A percentile compares a stretch with the other conserved stretches of the same genome.
These are phyloP conservation scores for Bidens hawaiensis DNA, from an alignment of 140 eudicot genomes.

Conservation along the genomic window DNA sequence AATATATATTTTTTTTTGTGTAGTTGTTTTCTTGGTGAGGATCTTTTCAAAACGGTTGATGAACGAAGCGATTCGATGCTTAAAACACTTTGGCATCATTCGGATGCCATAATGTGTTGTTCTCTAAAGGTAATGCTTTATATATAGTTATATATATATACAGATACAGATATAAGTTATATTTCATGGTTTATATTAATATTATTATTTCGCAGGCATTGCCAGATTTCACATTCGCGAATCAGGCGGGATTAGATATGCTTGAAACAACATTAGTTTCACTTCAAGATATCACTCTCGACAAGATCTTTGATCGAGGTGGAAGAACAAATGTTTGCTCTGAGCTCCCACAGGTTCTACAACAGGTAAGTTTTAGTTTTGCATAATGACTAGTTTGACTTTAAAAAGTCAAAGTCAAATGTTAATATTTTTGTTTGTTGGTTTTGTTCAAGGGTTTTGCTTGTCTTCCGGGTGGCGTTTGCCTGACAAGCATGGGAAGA, in stretches of 20 bases:
- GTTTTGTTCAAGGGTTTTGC: conserved; percentile 70
- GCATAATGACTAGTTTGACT: neutral
- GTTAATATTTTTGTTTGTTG: neutral
- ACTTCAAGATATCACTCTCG: conserved; percentile 84
- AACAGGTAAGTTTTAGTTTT: conserved; percentile 55
- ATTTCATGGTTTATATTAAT: neutral
- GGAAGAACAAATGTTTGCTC: conserved; percentile 72
- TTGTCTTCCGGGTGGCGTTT: conserved; percentile 79
- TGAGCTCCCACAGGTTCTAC: conserved; percentile 85
- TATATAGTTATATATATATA: no score
- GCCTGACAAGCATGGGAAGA: conserved; percentile 94
- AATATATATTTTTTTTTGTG: neutral
- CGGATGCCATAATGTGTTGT: conserved; percentile 92
- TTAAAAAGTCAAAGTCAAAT: neutral
- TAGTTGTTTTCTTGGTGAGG: conserved; percentile 83
- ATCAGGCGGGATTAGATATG: conserved; percentile 98
- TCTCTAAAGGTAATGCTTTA: conserved; percentile 60
- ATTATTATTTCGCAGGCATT: conserved; percentile 45
- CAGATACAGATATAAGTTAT: no score
- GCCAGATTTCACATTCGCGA: conserved; percentile 87
- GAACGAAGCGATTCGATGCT: conserved; percentile 73
- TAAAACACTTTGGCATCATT: conserved; percentile 88
- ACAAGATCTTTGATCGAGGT: conserved; percentile 79
- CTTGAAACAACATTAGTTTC: conserved; percentile 92
- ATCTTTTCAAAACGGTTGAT: conserved; percentile 57